Conservation (phyloP, 768 basidiomycete species). For the Pisolithus tinctorius region DNA sequence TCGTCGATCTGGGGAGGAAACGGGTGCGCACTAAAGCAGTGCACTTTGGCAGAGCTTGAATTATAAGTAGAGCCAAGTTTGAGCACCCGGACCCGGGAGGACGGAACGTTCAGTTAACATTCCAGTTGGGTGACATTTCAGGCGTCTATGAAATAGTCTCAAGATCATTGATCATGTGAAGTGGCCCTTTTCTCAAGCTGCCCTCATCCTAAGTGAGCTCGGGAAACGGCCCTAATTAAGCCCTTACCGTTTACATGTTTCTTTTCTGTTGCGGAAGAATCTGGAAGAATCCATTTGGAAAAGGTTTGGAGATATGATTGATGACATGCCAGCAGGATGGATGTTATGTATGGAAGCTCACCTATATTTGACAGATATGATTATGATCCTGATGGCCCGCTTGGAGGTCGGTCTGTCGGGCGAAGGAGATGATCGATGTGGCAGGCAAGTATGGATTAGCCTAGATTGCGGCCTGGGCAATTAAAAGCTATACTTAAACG, state of each 20-base stretch:
- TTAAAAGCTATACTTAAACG: too few species aligned
- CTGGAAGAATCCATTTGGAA: not conserved
- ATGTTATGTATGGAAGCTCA: not conserved
- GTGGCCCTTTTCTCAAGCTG: not conserved
- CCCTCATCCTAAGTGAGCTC: not conserved
- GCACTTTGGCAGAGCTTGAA: not conserved
- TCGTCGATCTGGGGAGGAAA: not conserved
- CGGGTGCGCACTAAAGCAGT: not conserved
- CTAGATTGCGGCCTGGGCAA: not conserved
- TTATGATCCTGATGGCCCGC: not conserved
- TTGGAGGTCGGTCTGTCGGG: too few species aligned
- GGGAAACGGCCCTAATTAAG: not conserved
- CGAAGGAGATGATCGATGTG: not conserved
- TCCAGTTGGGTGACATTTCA: not conserved
- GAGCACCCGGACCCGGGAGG: not conserved
- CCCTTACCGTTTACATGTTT: not conserved
- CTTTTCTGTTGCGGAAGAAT: not conserved
- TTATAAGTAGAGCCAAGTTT: not conserved
- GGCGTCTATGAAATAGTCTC: not conserved
- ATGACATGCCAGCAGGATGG: not conserved
- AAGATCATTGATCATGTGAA: not conserved
- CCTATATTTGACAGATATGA: not conserved
- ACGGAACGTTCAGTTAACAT: not conserved
- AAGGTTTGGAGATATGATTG: not conserved
- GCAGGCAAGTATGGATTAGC: not conserved